Base-by-base conservation (phyloP, 352 stramenopile genomes). In the Lagenidium sp. region DNA sequence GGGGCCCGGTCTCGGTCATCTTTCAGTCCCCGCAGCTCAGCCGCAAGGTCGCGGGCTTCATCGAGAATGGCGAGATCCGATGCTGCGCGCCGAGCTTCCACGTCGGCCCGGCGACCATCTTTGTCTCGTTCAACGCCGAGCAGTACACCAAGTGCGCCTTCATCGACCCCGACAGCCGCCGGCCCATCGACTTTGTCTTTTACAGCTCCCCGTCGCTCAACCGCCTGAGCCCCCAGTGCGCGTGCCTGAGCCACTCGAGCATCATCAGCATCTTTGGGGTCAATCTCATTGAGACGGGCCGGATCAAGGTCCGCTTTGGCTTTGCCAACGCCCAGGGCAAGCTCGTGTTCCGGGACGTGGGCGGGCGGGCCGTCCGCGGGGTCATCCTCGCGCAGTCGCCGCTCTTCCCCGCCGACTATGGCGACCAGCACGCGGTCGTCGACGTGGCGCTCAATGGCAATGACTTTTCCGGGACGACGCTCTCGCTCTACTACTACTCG, bases 91-190 rank as follows among this genome's bases (percentile, higher is more conserved):
- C 78, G 6, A 60, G 72, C 18, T 88, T 85, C 51, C 63, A 66
- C 13, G 62, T 75, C n/a, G 78, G 76, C 0, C 34, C 57, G 4
- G 71, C 63, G 2, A 36, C 60, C 2, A 47, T 91, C 12, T 91
- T 68, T 25, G 60, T 91, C 2, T 85, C 78, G 2, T 49, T 91
- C 22, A 91, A 91, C 43, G 63, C 50, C 4, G 73, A 86, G 35
- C 78, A 91, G 57, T 91, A 88, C 50, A 80, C 66, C 0, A 65
- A 80, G 18, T 91, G 78, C 36, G 53, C 57, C 7, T 78, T 91
- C 34, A 36, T 61, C 16, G 75, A 87, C 20, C 61, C 59, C 1
- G 63, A 81, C 28, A 68, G 62, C 0, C 62, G 57, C 22, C 39
- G 31, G 3, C 50, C 47, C 5, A 56, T 76, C 36, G 64, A 84